Evolutionary conservation across 2,329 filamentous ascomycete genomes (phyloP), one percentile per base, ranked within the genome.

Genomic region (Alternaria atra): DNA sequence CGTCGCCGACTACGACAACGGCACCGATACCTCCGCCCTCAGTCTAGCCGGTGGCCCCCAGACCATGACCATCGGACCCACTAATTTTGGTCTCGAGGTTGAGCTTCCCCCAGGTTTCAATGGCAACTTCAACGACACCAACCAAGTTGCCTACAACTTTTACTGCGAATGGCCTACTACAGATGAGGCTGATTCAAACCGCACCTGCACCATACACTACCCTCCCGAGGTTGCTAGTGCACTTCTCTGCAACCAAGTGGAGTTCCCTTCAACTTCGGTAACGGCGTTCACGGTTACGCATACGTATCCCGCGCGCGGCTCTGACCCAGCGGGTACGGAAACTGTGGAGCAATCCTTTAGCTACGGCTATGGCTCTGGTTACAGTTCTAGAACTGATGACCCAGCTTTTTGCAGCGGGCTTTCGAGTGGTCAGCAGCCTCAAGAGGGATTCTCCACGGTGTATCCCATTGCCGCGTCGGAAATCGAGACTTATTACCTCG

Each of bases 61-160:
- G 8, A 53, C 35, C 51, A 32, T 53, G 27, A 53, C 51, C 27
- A 35, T 53, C 4, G 51, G 40, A 1, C 52, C 52, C 7, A 46
- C 30, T 0, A 8, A 13, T 2, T 54, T 15, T 17, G 52, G 30
- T 2, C 3, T 25, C 1, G 6, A 48, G 12, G 2, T 48, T 6
- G 6, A 10, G 12, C 46, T 9, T 32, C 8, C 35, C 15, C 8
- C 13, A 1, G 5, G 2, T 5, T 1, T 7, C 0, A 9, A n/a
- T 5, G 43, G 4, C 1, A 12, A n/a, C 1, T 5, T 7, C 0
- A 17, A 34, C 0, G 30, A 48, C 1, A 29, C 20, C 20, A 20
- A 20, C 20, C 20, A 20, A 20, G 20, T 20, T 20, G 20, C 17
- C 23, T 46, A 46, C 30, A 1, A n/a, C 9, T 20, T 35, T 12